phyloP scores from a whole-genome alignment of 2,329 filamentous ascomycete species.

The Fusarium chaquense region DNA sequence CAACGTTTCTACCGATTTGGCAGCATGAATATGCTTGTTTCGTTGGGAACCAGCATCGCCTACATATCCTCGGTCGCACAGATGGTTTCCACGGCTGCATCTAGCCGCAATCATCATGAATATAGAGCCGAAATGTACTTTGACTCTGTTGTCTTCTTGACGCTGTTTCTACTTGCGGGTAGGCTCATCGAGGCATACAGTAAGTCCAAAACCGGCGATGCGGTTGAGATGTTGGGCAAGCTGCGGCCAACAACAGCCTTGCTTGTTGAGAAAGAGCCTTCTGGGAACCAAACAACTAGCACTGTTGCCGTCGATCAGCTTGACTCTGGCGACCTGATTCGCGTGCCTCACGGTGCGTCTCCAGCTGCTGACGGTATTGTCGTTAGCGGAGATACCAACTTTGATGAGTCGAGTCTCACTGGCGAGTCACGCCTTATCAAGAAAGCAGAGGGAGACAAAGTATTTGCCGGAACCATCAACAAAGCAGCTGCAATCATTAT shows the following conservation, averaged over 20 bases:
- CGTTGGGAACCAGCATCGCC: slow-evolving; percentile 86
- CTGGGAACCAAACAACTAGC: slow-evolving; percentile 54
- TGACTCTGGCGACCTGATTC: slow-evolving; percentile 79
- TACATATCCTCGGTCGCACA: slow-evolving; percentile 86
- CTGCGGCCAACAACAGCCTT: slow-evolving; percentile 82
- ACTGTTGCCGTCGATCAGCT: slow-evolving; percentile 74
- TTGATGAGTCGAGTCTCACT: slow-evolving; percentile 92
- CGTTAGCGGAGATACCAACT: slow-evolving; percentile 71
- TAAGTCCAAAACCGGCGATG: slow-evolving; percentile 90
- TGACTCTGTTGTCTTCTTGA: slow-evolving; percentile 92
- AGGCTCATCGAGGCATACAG: slow-evolving; percentile 88
- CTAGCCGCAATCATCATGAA: slow-evolving; percentile 40
- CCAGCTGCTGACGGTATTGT: slow-evolving; percentile 86
- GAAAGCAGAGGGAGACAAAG: slow-evolving; percentile 71
- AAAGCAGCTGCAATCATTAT: slow-evolving; percentile 72
- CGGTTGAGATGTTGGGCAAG: slow-evolving; percentile 81
- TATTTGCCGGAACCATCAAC: slow-evolving; percentile 82
- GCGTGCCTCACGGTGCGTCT: slow-evolving; percentile 81
- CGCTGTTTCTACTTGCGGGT: slow-evolving; percentile 82
- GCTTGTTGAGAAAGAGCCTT: slow-evolving; percentile 66
- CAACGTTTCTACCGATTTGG: slow-evolving; percentile 91
- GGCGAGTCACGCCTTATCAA: slow-evolving; percentile 77
- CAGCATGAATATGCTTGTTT: slow-evolving; percentile 96
- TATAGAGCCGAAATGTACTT: slow-evolving; percentile 74
- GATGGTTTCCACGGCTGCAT: slow-evolving; percentile 72